A percentile compares a stretch with the other conserved stretches of the same genome.
These are phyloP conservation scores for Podaxis sp. DNA, from an alignment of 768 basidiomycete species.

Conservation along the genomic window DNA sequence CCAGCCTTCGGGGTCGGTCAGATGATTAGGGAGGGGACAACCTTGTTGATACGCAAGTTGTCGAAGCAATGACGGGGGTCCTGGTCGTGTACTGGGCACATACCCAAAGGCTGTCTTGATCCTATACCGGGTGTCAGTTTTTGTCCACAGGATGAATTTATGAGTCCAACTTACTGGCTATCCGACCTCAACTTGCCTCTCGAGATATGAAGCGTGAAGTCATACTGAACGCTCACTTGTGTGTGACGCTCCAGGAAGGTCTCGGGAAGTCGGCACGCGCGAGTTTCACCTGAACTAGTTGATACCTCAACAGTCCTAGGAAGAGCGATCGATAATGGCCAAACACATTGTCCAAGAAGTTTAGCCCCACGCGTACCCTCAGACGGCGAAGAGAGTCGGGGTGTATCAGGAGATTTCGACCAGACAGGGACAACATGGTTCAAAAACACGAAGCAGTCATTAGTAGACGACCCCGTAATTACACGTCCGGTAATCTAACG, in stretches of 20 bases:
- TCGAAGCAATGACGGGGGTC: conserved; percentile 43
- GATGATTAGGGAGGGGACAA: conserved; percentile 43
- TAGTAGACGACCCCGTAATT: conserved; percentile 45
- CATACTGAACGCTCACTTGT: conserved; percentile 49
- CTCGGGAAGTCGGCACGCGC: conserved; percentile 46
- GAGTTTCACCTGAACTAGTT: conserved; percentile 35
- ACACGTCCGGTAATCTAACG: conserved; percentile 50
- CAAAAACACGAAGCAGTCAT: conserved; percentile 46
- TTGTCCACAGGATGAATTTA: not conserved
- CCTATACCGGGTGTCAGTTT: conserved; percentile 24
- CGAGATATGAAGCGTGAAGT: conserved; percentile 44
- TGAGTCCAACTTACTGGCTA: conserved; percentile 37
- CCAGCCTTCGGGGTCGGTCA: conserved; percentile 55
- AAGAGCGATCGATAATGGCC: conserved; percentile 49
- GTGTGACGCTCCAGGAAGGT: conserved; percentile 53
- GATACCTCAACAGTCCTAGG: conserved; percentile 41
- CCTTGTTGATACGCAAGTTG: conserved; percentile 50
- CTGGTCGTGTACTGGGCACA: conserved; percentile 46
- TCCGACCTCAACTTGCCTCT: conserved; percentile 49
- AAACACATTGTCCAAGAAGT: conserved; percentile 45
- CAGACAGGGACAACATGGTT: conserved; percentile 45
- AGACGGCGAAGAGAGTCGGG: conserved; percentile 41
- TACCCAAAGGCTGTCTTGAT: conserved; percentile 56
- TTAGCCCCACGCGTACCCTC: conserved; percentile 41
- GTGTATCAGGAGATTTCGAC: conserved; percentile 43